Evolutionary conservation across 306 rosid genomes (phyloP).

Genomic region (Pyrus communis): DNA sequence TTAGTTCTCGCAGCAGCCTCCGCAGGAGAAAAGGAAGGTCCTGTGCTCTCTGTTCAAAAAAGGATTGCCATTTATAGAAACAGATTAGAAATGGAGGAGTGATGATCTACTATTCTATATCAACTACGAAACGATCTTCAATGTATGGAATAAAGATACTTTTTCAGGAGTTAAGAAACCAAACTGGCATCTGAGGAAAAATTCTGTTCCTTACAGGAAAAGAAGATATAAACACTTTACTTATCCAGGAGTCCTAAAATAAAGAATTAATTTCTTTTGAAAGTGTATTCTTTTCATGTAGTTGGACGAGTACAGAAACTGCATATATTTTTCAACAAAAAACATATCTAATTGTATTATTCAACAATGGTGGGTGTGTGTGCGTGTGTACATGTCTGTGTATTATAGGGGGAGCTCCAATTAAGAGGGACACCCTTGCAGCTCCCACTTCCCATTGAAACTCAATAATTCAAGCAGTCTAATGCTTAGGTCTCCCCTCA

Average conservation of each 20-base stretch:
- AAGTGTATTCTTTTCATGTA: not conserved
- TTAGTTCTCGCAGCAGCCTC: conserved; percentile 58
- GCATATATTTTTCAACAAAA: not conserved
- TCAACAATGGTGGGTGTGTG: not conserved
- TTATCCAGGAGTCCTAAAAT: not conserved
- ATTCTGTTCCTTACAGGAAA: not conserved
- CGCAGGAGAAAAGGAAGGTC: conserved; percentile 82
- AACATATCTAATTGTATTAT: not conserved
- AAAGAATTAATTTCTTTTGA: not conserved
- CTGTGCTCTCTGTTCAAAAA: conserved; percentile 43
- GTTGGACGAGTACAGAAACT: not conserved
- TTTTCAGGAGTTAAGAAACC: not conserved
- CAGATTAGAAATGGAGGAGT: not conserved
- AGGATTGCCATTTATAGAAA: conserved; percentile 1
- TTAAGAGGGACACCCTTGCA: not conserved
- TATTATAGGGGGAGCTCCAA: too few relatives aligned
- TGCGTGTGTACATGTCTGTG: not conserved
- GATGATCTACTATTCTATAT: not conserved
- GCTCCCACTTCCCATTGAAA: not conserved
- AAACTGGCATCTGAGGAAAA: not conserved
- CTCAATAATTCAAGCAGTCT: not conserved
- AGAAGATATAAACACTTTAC: not conserved
- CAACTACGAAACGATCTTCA: not conserved
- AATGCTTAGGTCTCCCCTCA: not conserved
- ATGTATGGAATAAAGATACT: not conserved